Conservation (phyloP, 2,329 filamentous ascomycete species). For the Paracoccidioides brasiliensis region DNA sequence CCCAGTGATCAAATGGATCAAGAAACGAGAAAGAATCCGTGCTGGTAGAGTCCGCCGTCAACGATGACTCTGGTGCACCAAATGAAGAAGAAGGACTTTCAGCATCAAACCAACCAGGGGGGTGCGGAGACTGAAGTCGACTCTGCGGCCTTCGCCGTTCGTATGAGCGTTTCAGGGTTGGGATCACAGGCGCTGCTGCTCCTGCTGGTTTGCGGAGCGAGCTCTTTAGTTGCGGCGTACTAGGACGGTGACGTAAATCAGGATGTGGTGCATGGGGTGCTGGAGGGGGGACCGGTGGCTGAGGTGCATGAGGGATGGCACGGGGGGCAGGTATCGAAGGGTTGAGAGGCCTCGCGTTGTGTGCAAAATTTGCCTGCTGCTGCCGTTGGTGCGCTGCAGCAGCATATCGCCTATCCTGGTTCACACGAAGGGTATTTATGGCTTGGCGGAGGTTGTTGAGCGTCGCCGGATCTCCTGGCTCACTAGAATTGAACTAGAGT, state of each 20-base stretch:
- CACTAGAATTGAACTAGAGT: constrained; percentile 1
- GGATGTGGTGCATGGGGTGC: neutral
- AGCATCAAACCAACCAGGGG: constrained; percentile 15
- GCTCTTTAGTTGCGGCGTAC: constrained; percentile 3
- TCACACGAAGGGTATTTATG: constrained; percentile 3
- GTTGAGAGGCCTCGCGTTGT: neutral
- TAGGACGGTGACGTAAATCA: neutral
- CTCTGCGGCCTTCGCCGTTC: constrained; percentile 8
- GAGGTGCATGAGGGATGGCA: neutral
- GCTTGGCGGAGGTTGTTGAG: constrained; percentile 13
- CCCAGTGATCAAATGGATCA: constrained; percentile 31
- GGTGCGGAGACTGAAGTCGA: constrained; percentile 16
- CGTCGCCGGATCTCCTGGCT: constrained; percentile 8
- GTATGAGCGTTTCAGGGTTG: constrained; percentile 2
- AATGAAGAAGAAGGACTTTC: constrained; percentile 3
- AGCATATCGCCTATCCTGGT: constrained; percentile 6
- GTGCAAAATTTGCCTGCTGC: neutral
- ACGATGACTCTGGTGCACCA: neutral
- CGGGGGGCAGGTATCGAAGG: neutral
- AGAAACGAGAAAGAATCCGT: neutral
- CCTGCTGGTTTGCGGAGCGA: constrained; percentile 1
- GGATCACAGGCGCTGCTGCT: neutral
- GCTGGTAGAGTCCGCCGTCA: neutral
- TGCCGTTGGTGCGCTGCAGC: neutral
- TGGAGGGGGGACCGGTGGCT: neutral